Evolutionary conservation across 2,329 filamentous ascomycete species (phyloP), one percentile per base, ranked within the genome.

Genomic region (Venturia nashicola): DNA sequence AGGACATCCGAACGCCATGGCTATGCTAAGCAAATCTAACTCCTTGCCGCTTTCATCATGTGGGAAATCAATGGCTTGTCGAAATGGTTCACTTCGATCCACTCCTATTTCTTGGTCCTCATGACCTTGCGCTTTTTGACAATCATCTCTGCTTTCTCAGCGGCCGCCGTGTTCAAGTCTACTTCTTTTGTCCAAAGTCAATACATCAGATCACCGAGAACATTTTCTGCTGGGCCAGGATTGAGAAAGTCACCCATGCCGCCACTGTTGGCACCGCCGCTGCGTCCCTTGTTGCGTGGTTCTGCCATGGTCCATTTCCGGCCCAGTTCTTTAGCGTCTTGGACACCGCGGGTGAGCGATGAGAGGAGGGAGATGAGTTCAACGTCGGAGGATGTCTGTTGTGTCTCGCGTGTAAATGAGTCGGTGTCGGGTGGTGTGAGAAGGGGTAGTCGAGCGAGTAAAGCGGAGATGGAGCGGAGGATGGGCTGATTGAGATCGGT

Each of bases 391-490:
- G n/a, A 39, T 59, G 60, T 51, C 42, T 65, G 48, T 20, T 63
- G 40, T 18, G 61, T 57, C 55, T 65, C 64, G 32, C 48, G 61
- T 18, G 36, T 48, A 20, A 64, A 60, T 11, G 23, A 34, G 7
- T 81, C 79, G 34, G 80, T 68, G 69, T 90, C 82, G 2, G 87
- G 81, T 3, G 93, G 91, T 5, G 88, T 85, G 63, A 97, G 83
- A 20, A 97, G 86, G 46, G 89, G 88, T 36, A 97, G 82, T 61
- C 93, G 88, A 61, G 87, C 87, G 67, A 96, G 83, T 48, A 97
- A 86, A 1, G 92, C 88, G 71, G 92, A 89, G 67, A 97, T 91
- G 67, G 90, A 90, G 66, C 94, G 91, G 40, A 99, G 85, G 51
- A 97, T 86, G 1, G 85, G 82, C 70, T 91, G 83, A 7, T 90